Evolutionary conservation across 2,329 filamentous ascomycete species (phyloP), one percentile per base, ranked within the genome.

Genomic region (Pyrenophora teres): DNA sequence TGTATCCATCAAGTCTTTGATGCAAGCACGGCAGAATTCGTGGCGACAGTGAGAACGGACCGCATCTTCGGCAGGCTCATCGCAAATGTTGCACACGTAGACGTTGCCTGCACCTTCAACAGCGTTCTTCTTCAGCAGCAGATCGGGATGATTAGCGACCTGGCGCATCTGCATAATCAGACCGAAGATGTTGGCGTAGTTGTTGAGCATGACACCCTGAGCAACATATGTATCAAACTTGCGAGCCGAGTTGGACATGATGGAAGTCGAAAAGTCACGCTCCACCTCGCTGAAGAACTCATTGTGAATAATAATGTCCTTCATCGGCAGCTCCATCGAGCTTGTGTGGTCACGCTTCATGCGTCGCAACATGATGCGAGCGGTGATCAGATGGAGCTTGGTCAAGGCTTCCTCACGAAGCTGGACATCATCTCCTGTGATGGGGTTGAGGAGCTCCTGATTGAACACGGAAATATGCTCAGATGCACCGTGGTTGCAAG

Each of bases 151-250:
- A 62, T 99, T 94, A 6, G 94, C 92, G 21, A 97, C 90, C 77
- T 99, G 94, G 48, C 94, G 88, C 93, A 99, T 97, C 74, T 96
- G 92, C 91, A 97, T 97, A 69, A 99, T 97, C 48, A 99, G 82
- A 69, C 92, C 93, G 67, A 99, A 99, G 60, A 99, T 97, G 72
- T 99, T 99, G 77, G 94, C 94, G 64, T 97, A 97, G 71, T 73
- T 73, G 80, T 97, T 81, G 44, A 99, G 83, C 74, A 99, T 85
- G 16, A 97, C 93, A 77, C 92, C 92, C 58, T 92, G 90, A 15
- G 91, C 88, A 32, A 97, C 94, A 62, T 97, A 99, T 0, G 92
- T 97, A 68, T 97, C 90, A 62, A 97, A 99, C 64, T 92, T 87
- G 55, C 94, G 88, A 52, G 87, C 84, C 6, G 90, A 88, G 69